phyloP scores from a whole-genome alignment of 768 basidiomycete genomes.

The Lanmaoa rubissima region DNA sequence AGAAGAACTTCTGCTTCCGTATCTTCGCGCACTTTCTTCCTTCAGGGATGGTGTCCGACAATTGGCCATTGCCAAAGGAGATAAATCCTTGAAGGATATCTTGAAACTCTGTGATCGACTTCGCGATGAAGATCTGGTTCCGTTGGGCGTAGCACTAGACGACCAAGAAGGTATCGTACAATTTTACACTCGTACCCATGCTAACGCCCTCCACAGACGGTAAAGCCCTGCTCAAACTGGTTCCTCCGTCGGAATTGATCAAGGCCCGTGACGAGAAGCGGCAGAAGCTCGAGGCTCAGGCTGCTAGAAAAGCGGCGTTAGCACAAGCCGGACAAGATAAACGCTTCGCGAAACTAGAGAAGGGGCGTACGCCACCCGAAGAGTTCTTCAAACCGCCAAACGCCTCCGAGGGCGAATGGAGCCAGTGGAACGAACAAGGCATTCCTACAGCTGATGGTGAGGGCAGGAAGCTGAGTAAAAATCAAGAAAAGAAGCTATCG shows the following conservation, averaged over 20 bases:
- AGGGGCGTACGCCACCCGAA: conserved; percentile 68
- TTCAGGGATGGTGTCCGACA: conserved; percentile 90
- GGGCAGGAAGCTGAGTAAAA: conserved; percentile 86
- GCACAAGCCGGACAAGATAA: conserved; percentile 65
- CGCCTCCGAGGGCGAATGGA: conserved; percentile 67
- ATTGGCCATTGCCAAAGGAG: conserved; percentile 71
- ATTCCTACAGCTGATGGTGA: conserved; percentile 82
- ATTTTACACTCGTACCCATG: background rate
- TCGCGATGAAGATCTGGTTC: conserved; percentile 84
- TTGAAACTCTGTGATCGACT: conserved; percentile 85
- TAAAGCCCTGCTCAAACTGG: conserved; percentile 91
- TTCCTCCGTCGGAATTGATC: conserved; percentile 77
- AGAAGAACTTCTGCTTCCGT: conserved; percentile 86
- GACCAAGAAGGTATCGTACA: conserved; percentile 80
- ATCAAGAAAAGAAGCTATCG: conserved; percentile 65
- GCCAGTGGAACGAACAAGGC: conserved; percentile 82
- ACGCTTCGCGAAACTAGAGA: conserved; percentile 77
- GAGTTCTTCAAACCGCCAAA: conserved; percentile 86
- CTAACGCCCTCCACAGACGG: conserved; percentile 56
- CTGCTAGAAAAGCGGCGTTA: conserved; percentile 72
- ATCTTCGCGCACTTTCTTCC: conserved; percentile 76
- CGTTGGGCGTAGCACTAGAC: conserved; percentile 94
- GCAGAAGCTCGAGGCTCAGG: conserved; percentile 69
- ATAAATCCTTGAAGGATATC: conserved; percentile 72
- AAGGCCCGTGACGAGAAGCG: conserved; percentile 87